Evolutionary conservation across 2,329 filamentous ascomycete genomes (phyloP), one percentile per base, ranked within the genome.

Genomic region (Colletotrichum tabaci): DNA sequence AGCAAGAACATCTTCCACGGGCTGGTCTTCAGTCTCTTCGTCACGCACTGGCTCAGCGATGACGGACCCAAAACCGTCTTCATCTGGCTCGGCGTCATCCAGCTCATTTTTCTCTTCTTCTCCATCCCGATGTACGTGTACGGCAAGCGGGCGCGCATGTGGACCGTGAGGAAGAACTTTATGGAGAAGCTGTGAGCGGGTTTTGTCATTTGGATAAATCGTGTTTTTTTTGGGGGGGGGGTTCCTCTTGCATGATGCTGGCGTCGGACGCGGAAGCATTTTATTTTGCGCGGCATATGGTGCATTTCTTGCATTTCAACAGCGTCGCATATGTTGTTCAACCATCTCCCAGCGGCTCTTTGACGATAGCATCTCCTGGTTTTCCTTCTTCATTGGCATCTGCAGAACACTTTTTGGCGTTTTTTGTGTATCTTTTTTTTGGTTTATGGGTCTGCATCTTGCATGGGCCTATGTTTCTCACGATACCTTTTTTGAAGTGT

Each of bases 101-200:
- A 98, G 82, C 82, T 98, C 44, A 89, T 90, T 15, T 88, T 92
- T 66, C 86, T 97, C 80, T 77, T 94, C 3, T 90, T 87, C 65
- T 93, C 94, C 1, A 91, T 98, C 66, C 96, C 96, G 0, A 94
- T 98, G 93, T 98, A 96, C 80, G 93, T 98, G 23, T 98, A 90
- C 78, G 96, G 96, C 21, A 98, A 98, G 86, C 85, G 95, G 67
- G 91, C 92, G 18, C 87, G 96, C 21, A 97, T 98, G 94, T 98
- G 95, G 96, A 98, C 95, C 0, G 94, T 95, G 13, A 86, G 93
- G 74, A 93, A 88, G 87, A 94, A 93, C 75, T 84, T 97, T 74
- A 95, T 97, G 92, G 94, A 97, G 87, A 93, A 90, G 78, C 92
- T 85, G 66, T 85, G 18, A 75, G 10, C 42, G 2, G 12, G 13